Evolutionary conservation across 371 early-diverging fungal genomes (phyloP).

Genomic region (Actinomucor elegans): DNA sequence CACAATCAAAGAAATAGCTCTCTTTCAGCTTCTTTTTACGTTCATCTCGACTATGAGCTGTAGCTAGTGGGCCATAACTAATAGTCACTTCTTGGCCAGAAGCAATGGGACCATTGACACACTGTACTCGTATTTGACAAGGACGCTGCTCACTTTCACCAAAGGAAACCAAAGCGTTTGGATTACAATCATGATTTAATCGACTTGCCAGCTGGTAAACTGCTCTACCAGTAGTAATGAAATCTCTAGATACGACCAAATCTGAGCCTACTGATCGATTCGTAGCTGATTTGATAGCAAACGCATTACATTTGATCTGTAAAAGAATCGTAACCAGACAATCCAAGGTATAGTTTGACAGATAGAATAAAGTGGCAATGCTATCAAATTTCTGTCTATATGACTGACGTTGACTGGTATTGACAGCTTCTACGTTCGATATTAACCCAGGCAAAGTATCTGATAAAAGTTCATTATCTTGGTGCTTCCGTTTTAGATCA

Average conservation of each 20-base stretch:
- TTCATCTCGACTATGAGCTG: background rate
- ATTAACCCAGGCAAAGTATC: conserved; percentile 15
- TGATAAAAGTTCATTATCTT: background rate
- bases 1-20: conserved; percentile 32
- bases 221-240: conserved; percentile 20
- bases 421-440: conserved; percentile 12
- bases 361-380: conserved; percentile 2
- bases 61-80: conserved; percentile 37
- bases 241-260: conserved; percentile 6
- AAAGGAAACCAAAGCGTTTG: conserved; percentile 30
- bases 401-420: background rate
- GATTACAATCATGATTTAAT: conserved; percentile 36
- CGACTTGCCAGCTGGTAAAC: conserved; percentile 31
- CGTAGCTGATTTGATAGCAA: conserved; percentile 21
- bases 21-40: conserved; percentile 15
- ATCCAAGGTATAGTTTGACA: conserved; percentile 7
- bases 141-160: conserved; percentile 5
- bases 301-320: conserved; percentile 35
- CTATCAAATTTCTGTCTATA: background rate
- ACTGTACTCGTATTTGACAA: background rate
- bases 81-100: conserved; percentile 15
- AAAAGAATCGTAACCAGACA: conserved; percentile 17
- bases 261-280: background rate
- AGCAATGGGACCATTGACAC: background rate
- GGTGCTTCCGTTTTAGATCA: background rate